These are phyloP conservation scores for Alternaria dauci DNA, from an alignment of 2,329 filamentous ascomycete species.

Conservation along the genomic window DNA sequence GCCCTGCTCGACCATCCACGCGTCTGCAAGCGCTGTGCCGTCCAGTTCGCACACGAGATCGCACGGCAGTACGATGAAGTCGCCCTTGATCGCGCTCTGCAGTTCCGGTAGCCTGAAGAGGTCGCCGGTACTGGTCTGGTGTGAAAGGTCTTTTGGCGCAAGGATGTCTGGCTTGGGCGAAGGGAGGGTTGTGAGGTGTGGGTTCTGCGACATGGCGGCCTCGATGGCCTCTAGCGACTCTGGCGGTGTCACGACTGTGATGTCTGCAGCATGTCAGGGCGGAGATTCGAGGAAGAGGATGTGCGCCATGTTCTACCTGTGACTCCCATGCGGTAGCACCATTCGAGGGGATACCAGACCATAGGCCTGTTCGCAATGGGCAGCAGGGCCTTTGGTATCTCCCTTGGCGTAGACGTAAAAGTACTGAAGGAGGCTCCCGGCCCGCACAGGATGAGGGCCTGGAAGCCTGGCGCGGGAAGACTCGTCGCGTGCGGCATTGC, in stretches of 20 bases:
- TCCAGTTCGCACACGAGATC: slow-evolving; percentile 91
- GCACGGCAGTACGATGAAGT: slow-evolving; percentile 92
- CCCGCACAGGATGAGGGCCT: slow-evolving; percentile 83
- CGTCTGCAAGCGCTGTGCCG: slow-evolving; percentile 81
- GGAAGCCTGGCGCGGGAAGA: slow-evolving; percentile 78
- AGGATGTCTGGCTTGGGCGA: slow-evolving; percentile 77
- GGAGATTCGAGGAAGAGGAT: not conserved
- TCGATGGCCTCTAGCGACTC: slow-evolving; percentile 71
- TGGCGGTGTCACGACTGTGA: slow-evolving; percentile 65
- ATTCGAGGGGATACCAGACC: slow-evolving; percentile 89
- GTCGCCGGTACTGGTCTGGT: slow-evolving; percentile 89
- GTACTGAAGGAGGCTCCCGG: slow-evolving; percentile 83
- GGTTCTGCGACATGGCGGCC: slow-evolving; percentile 77
- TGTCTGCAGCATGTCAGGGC: slow-evolving; percentile 46
- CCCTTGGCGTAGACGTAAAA: slow-evolving; percentile 80
- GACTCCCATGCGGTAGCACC: slow-evolving; percentile 82
- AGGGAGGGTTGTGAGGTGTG: slow-evolving; percentile 77
- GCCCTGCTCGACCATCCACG: slow-evolving; percentile 88
- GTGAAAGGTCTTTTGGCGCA: slow-evolving; percentile 76
- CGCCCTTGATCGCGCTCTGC: slow-evolving; percentile 76
- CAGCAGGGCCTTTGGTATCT: slow-evolving; percentile 82
- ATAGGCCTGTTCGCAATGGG: slow-evolving; percentile 86
- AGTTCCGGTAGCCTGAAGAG: slow-evolving; percentile 86
- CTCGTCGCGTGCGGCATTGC: slow-evolving; percentile 76
- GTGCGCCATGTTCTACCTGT: slow-evolving; percentile 60